phyloP scores from a whole-genome alignment of 2,329 filamentous ascomycete genomes.

The Alternaria dauci region DNA sequence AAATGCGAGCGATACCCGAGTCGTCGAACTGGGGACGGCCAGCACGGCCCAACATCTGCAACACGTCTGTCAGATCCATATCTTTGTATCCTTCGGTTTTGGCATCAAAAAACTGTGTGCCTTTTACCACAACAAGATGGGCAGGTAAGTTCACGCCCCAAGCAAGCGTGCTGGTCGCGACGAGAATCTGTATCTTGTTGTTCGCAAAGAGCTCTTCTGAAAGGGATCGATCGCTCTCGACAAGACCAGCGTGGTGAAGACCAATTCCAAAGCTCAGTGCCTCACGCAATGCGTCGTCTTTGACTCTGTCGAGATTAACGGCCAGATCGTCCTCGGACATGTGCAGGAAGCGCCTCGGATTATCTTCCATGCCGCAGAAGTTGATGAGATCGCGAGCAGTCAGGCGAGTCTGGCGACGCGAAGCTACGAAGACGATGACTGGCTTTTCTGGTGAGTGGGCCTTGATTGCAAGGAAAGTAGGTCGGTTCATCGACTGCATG shows the following conservation, averaged over 20 bases:
- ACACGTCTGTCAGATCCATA: slow-evolving; percentile 97
- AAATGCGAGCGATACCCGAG: slow-evolving; percentile 94
- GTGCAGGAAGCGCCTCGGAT: slow-evolving; percentile 87
- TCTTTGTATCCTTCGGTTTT: slow-evolving; percentile 98
- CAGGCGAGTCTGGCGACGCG: slow-evolving; percentile 89
- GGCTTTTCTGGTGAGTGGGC: slow-evolving; percentile 95
- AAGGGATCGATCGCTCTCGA: slow-evolving; percentile 90
- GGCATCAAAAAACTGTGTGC: slow-evolving; percentile 96
- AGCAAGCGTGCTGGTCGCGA: slow-evolving; percentile 93
- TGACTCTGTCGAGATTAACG: slow-evolving; percentile 85
- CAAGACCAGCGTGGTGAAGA: slow-evolving; percentile 93
- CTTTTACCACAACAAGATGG: slow-evolving; percentile 96
- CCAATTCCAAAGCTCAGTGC: slow-evolving; percentile 98
- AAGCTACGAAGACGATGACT: slow-evolving; percentile 97
- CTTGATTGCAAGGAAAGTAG: slow-evolving; percentile 95
- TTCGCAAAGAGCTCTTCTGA: slow-evolving; percentile 94
- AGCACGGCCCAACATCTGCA: slow-evolving; percentile 97
- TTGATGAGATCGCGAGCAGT: slow-evolving; percentile 98
- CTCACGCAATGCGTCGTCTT: slow-evolving; percentile 90
- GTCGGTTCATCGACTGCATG: slow-evolving; percentile 99
- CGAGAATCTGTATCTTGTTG: slow-evolving; percentile 96
- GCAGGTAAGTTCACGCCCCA: slow-evolving; percentile 99
- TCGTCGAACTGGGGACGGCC: slow-evolving; percentile 96
- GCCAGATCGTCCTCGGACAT: slow-evolving; percentile 96
- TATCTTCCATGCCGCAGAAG: slow-evolving; percentile 97